Conservation (phyloP, 257 asterid genomes). For the Asclepias syriaca region DNA sequence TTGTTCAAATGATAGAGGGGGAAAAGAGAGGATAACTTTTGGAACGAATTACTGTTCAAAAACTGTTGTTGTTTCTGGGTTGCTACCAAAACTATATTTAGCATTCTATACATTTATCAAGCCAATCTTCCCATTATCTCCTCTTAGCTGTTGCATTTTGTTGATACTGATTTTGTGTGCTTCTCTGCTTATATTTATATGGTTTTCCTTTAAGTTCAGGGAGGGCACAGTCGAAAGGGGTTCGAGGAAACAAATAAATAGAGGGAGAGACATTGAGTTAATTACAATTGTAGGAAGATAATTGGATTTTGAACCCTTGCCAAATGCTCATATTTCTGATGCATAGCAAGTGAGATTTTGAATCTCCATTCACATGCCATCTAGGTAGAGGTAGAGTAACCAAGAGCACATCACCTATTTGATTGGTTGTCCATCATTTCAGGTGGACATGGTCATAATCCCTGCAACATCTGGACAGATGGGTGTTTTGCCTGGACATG, state of each 20-base stretch:
- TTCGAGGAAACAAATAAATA: neutral
- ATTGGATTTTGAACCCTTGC: neutral
- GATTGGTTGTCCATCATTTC: neutral
- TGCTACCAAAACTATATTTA: neutral
- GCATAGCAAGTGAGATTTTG: neutral
- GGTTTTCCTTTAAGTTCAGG: neutral
- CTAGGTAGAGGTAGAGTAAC: neutral
- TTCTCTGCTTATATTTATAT: neutral
- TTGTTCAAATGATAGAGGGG: neutral
- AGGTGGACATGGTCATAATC: constrained; percentile 90
- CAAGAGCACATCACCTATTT: neutral
- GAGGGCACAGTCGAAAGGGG: neutral
- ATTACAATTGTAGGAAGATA: neutral
- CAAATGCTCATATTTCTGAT: neutral
- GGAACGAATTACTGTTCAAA: neutral
- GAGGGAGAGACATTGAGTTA: neutral
- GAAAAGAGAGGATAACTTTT: neutral
- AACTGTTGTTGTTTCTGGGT: neutral
- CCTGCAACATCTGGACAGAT: constrained; percentile 86
- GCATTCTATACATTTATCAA: no score
- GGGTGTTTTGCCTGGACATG: constrained; percentile 95
- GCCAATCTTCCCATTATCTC: neutral
- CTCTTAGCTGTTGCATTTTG: neutral
- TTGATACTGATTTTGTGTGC: neutral
- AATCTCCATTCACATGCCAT: neutral